Evolutionary conservation across 164 flowering plant species (phyloP).

Genomic region (Tetrastigma voinierianum): DNA sequence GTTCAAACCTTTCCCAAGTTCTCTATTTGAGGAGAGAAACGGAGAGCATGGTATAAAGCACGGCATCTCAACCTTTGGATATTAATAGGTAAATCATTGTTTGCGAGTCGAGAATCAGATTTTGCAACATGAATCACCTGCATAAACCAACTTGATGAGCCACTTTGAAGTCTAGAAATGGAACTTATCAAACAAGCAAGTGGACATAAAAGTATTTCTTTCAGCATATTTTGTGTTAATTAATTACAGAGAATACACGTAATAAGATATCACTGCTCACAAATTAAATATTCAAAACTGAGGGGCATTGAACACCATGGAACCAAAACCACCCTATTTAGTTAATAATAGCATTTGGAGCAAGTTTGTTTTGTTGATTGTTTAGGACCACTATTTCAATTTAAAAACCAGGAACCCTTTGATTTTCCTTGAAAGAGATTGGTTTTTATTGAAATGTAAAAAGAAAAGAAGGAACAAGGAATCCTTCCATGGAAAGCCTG

Average conservation of each 20-base stretch:
- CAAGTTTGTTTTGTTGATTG: neutral
- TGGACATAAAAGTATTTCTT: too few relatives aligned
- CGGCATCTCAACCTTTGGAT: slow-evolving; percentile 94
- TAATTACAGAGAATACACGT: too few relatives aligned
- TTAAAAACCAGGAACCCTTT: too few relatives aligned
- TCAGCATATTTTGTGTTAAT: too few relatives aligned
- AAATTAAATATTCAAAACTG: too few relatives aligned
- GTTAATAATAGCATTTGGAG: neutral
- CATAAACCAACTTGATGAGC: slow-evolving; percentile 10
- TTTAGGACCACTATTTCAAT: too few relatives aligned
- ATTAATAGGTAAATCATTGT: slow-evolving; percentile 90
- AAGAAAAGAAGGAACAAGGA: too few relatives aligned
- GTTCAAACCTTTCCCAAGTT: slow-evolving; percentile 76
- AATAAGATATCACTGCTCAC: too few relatives aligned
- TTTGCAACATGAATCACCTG: slow-evolving; percentile 94
- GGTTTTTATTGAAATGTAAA: too few relatives aligned
- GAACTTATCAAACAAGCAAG: slow-evolving; percentile 2
- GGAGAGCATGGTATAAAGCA: slow-evolving; percentile 83
- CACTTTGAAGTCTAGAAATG: slow-evolving; percentile 2
- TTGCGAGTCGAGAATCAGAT: slow-evolving; percentile 94
- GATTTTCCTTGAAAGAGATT: too few relatives aligned
- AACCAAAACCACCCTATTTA: neutral
- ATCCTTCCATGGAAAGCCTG: too few relatives aligned
- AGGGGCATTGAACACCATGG: neutral
- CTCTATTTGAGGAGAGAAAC: slow-evolving; percentile 81